A percentile compares a stretch with the other conserved stretches of the same genome.
Conservation (phyloP, 2,329 filamentous ascomycete species). For the Chrysoporthe puriensis region DNA sequence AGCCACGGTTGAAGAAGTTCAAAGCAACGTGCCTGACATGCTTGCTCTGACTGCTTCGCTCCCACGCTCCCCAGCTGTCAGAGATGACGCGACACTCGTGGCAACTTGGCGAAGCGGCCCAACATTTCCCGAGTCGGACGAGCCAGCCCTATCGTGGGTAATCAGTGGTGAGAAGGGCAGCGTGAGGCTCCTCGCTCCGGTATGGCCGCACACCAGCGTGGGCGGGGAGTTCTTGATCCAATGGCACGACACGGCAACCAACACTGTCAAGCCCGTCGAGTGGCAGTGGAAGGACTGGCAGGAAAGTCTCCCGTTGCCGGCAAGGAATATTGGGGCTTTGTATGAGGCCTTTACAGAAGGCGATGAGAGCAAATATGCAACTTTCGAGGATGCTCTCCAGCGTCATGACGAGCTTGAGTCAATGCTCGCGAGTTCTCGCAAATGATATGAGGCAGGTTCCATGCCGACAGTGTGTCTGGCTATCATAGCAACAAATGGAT, state of each 20-base stretch:
- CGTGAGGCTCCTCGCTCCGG: constrained; percentile 41
- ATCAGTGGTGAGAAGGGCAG: constrained; percentile 54
- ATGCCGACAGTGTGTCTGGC: background rate
- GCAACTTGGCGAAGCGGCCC: constrained; percentile 48
- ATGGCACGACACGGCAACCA: constrained; percentile 53
- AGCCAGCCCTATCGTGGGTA: constrained; percentile 48
- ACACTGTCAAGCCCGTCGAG: constrained; percentile 46
- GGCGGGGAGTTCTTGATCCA: constrained; percentile 48
- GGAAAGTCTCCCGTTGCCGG: constrained; percentile 45
- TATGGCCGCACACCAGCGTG: constrained; percentile 37
- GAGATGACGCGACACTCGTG: constrained; percentile 42
- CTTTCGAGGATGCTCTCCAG: constrained; percentile 18
- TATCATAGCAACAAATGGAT: too few relatives aligned
- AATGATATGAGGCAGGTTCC: background rate
- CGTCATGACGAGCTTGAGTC: constrained; percentile 18
- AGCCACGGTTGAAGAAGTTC: constrained; percentile 38
- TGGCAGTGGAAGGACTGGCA: constrained; percentile 54
- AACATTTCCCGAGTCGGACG: constrained; percentile 45
- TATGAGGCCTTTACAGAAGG: constrained; percentile 55
- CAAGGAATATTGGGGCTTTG: constrained; percentile 55
- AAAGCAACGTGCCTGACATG: constrained; percentile 36
- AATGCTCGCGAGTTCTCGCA: background rate
- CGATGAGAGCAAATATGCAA: constrained; percentile 17
- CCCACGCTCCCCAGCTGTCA: constrained; percentile 29
- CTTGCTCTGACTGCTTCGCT: constrained; percentile 40